Base-by-base conservation (phyloP, 345 rosid species). In the Toxicodendron radicans region DNA sequence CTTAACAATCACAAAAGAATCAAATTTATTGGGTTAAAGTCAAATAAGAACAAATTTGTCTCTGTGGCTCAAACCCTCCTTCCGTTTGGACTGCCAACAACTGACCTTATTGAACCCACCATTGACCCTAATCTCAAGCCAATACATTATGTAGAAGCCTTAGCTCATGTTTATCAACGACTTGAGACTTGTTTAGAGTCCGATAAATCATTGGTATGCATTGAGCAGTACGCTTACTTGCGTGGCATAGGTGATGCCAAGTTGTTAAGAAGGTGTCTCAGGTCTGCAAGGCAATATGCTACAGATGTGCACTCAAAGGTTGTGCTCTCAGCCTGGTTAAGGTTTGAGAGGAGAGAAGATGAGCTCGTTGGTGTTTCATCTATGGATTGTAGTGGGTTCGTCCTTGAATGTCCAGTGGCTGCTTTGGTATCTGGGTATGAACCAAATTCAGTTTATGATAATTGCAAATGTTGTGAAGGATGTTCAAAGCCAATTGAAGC, bases 281-380 rank as follows among this genome's bases (percentile, higher is more conserved):
- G 85, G 38, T 78, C 87, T 48, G 97, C 97, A 0, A 87, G 87
- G 83, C 86, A 88, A 32, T 80, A 78, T 67, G 91, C 99, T 45
- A 14, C 64, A 68, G 99, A 91, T 83, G 87, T 87, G 72, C 87
- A 87, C 79, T 80, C 92, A 17, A 88, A 92, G 84, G 87, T 90
- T 24, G 92, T 92, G 72, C 86, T 95, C 27, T 87, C 93, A 59
- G 87, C 97, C 57, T 95, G 99, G 99, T 83, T 95, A 79, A 82
- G 92, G 75, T 88, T 75, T 73, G 95, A 92, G 86, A 89, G 89
- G 83, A 88, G 91, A 69, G 97, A 83, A 61, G 84, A 94, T 73
- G 97, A 90, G 52, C 90, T 88, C 23, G 76, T 74, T 65, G 93
- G 88, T 43, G 79, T 87, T 33, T 83, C 87, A 4, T 71, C 90